phyloP scores from a whole-genome alignment of 371 early-diverging fungal species.

The Mortierella sp. region DNA sequence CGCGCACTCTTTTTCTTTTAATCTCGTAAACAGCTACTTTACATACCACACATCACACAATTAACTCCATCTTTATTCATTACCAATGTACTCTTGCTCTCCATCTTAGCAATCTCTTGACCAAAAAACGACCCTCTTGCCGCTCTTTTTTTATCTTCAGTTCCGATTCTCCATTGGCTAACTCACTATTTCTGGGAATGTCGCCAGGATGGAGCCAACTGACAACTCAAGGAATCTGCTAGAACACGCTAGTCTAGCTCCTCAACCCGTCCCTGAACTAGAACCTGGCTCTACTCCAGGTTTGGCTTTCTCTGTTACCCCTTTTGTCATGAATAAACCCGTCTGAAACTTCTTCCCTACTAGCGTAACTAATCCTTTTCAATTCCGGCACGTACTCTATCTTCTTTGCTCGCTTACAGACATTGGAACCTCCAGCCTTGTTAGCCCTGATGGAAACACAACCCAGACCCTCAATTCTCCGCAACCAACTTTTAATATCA shows the following conservation, averaged over 20 bases:
- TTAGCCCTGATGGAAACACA: neutral
- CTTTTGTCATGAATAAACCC: neutral
- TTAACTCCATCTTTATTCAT: too few relatives aligned
- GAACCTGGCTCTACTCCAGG: neutral
- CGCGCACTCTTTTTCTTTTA: too few relatives aligned
- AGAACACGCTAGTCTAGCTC: neutral
- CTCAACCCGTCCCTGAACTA: neutral
- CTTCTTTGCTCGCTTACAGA: neutral
- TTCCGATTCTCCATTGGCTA: neutral
- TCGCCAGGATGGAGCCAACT: constrained; percentile 18
- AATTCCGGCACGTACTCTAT: neutral
- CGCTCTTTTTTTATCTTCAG: neutral
- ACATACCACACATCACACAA: neutral
- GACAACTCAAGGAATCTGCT: neutral
- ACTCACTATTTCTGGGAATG: neutral
- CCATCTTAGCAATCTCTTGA: constrained; percentile 63
- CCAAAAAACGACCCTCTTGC: neutral
- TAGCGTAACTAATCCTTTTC: neutral
- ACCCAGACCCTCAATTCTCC: neutral
- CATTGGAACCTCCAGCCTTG: neutral
- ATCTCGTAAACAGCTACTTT: too few relatives aligned
- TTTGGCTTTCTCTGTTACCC: constrained; percentile 6
- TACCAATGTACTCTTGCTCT: constrained; percentile 72
- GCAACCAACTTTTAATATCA: neutral
- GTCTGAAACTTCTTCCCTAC: constrained; percentile 68